These are phyloP conservation scores for Calocera viscosa DNA, from an alignment of 768 basidiomycete species.

Conservation along the genomic window DNA sequence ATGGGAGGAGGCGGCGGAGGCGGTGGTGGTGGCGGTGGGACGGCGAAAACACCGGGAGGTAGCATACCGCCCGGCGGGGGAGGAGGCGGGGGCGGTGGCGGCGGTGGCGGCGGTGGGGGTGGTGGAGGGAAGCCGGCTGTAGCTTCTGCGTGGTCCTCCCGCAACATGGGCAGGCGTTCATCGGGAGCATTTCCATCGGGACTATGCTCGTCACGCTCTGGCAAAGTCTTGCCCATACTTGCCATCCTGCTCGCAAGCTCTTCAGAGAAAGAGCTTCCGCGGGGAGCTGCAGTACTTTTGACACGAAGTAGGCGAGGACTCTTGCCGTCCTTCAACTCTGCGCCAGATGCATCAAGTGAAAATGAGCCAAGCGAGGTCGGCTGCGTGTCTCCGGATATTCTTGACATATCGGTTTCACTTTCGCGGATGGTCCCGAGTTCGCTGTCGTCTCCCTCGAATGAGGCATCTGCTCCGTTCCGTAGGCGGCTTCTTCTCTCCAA, in stretches of 20 bases:
- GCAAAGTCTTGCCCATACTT: conserved; percentile 28
- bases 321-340: conserved; percentile 14
- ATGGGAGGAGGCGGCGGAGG: conserved; percentile 32
- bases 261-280: conserved; percentile 42
- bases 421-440: conserved; percentile 27
- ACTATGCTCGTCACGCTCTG: conserved; percentile 7
- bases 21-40: conserved; percentile 23
- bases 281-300: conserved; percentile 26
- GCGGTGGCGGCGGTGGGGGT: conserved; percentile 16
- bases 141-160: conserved; percentile 29
- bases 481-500: conserved; percentile 5
- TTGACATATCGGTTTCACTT: conserved; percentile 46
- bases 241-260: conserved; percentile 49
- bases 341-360: conserved; percentile 16
- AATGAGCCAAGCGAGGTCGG: conserved; percentile 46
- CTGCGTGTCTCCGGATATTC: conserved; percentile 42
- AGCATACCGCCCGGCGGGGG: conserved; percentile 19
- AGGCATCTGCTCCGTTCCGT: conserved; percentile 11
- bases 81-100: conserved; percentile 22
- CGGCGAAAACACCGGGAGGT: conserved; percentile 11
- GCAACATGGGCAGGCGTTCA: conserved; percentile 28
- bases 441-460: conserved; percentile 15
- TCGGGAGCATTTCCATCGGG: conserved; percentile 24
- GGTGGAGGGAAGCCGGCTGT: neutral
- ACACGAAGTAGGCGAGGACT: conserved; percentile 14